A percentile compares a stretch with the other conserved stretches of the same genome.
Conservation (phyloP, 768 basidiomycete species). For the Arthromyces matolae region DNA sequence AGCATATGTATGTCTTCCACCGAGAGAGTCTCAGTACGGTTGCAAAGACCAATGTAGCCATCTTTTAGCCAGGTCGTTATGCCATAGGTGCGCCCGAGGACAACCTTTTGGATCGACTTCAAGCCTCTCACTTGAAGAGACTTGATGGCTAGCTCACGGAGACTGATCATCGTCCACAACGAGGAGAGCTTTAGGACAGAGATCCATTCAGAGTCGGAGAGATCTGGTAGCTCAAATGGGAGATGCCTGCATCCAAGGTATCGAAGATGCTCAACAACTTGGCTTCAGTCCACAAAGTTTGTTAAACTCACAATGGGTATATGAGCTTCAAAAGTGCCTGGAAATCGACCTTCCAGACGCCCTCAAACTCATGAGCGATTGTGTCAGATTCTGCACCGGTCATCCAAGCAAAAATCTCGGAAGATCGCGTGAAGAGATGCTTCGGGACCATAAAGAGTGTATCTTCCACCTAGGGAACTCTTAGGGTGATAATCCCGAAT, state of each 20-base stretch:
- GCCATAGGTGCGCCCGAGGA: neutral
- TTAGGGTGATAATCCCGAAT: neutral
- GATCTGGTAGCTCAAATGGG: neutral
- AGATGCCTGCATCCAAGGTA: neutral
- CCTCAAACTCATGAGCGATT: neutral
- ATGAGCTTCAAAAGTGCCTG: slow-evolving; percentile 6
- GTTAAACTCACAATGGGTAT: slow-evolving; percentile 12
- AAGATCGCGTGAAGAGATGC: slow-evolving; percentile 1
- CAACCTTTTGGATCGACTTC: neutral
- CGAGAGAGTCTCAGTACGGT: neutral
- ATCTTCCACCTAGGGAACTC: slow-evolving; percentile 1
- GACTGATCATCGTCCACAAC: slow-evolving; percentile 8
- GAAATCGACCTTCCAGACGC: slow-evolving; percentile 4
- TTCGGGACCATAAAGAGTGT: slow-evolving; percentile 6
- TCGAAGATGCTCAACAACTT: neutral
- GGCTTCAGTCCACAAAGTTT: too few species aligned
- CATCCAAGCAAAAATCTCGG: neutral
- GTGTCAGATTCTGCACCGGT: neutral
- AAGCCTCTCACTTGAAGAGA: neutral
- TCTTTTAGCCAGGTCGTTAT: neutral
- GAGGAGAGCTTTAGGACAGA: slow-evolving; percentile 13
- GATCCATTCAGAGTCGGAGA: slow-evolving; percentile 3
- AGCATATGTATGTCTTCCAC: slow-evolving; percentile 1
- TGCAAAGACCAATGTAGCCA: neutral
- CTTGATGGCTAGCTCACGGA: slow-evolving; percentile 4